A percentile compares a stretch with the other conserved stretches of the same genome.
phyloP scores from a whole-genome alignment of 2,329 filamentous ascomycete species.

The Phialocephala subalpina region DNA sequence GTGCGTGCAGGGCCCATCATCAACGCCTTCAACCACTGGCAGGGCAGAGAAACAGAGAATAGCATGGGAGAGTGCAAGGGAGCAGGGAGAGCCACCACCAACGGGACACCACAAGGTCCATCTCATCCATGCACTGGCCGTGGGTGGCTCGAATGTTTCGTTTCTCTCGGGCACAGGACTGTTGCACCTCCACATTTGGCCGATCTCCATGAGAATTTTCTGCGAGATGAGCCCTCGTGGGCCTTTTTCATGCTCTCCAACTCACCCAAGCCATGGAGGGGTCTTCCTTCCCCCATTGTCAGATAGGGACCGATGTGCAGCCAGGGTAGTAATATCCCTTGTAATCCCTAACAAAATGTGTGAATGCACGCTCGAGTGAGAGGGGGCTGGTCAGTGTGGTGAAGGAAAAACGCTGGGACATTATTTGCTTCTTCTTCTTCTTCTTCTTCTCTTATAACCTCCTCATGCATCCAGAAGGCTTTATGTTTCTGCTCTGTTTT shows the following conservation, averaged over 20 bases:
- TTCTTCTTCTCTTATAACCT: slow-evolving; percentile 17
- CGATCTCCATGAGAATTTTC: slow-evolving; percentile 3
- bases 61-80: neutral
- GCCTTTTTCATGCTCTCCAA: neutral
- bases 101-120: neutral
- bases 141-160: neutral
- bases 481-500: slow-evolving; percentile 26
- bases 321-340: slow-evolving; percentile 1
- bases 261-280: neutral
- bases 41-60: neutral
- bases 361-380: slow-evolving; percentile 10
- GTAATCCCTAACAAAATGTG: neutral
- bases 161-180: neutral
- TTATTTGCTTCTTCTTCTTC: slow-evolving; percentile 15
- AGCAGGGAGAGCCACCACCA: neutral
- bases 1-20: slow-evolving; percentile 10
- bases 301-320: slow-evolving; percentile 1
- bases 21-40: neutral
- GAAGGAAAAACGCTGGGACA: slow-evolving; percentile 14
- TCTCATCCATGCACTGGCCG: neutral
- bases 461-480: slow-evolving; percentile 21
- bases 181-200: slow-evolving; percentile 12
- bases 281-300: neutral
- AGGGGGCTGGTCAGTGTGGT: slow-evolving; percentile 15
- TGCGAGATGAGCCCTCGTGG: slow-evolving; percentile 11